A percentile compares a stretch with the other conserved stretches of the same genome.
phyloP scores from a whole-genome alignment of 306 rosid species.

The Ceratonia siliqua region DNA sequence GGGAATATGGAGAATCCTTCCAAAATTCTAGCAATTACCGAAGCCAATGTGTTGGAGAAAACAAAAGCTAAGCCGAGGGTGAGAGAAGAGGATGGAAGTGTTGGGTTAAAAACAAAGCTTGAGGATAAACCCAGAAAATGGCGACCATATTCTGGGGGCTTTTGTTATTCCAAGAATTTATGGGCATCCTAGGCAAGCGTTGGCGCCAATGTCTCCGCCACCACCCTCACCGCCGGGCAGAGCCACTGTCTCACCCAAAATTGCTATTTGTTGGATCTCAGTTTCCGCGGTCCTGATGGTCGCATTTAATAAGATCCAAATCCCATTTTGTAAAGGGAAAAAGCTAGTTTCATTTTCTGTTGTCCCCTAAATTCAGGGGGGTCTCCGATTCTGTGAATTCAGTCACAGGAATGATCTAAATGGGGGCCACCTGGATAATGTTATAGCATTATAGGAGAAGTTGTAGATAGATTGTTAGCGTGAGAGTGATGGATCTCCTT shows the following conservation, averaged over 20 bases:
- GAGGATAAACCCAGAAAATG: slow-evolving; percentile 39
- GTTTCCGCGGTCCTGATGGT: neutral
- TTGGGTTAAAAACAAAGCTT: slow-evolving; percentile 35
- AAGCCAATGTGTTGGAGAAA: slow-evolving; percentile 44
- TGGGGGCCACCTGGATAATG: too few relatives aligned
- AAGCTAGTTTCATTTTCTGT: neutral
- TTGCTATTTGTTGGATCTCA: neutral
- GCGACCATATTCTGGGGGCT: slow-evolving; percentile 13
- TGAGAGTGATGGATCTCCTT: too few relatives aligned
- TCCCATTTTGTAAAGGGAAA: neutral
- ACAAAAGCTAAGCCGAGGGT: slow-evolving; percentile 23
- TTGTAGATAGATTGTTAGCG: too few relatives aligned
- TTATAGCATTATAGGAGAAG: too few relatives aligned
- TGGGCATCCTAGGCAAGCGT: too few relatives aligned
- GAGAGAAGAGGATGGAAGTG: neutral
- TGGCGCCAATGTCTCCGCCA: neutral
- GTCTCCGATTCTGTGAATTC: neutral
- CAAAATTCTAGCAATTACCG: slow-evolving; percentile 32
- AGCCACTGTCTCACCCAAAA: neutral
- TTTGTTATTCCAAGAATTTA: neutral
- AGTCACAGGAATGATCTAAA: neutral
- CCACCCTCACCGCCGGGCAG: neutral
- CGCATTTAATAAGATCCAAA: neutral
- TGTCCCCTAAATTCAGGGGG: neutral
- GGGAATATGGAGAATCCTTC: slow-evolving; percentile 43